These are phyloP conservation scores for Brassica incana DNA, from an alignment of 345 rosid genomes.

Conservation along the genomic window DNA sequence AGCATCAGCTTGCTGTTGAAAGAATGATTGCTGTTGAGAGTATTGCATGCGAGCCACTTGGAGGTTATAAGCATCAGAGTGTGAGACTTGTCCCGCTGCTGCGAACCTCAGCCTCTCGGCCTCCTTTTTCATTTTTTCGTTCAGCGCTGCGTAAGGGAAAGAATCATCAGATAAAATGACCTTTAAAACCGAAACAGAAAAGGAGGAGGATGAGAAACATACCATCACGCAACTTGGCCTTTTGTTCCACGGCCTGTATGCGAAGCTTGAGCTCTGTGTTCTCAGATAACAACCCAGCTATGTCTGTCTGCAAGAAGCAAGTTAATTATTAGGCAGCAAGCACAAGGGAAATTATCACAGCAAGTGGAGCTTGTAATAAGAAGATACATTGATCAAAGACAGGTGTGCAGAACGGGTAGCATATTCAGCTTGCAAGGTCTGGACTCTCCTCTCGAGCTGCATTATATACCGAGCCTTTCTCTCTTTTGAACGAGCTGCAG, in stretches of 20 bases:
- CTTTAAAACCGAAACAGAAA: background rate
- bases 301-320: conserved; percentile 67
- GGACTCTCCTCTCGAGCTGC: conserved; percentile 83
- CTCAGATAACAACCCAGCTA: conserved; percentile 70
- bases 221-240: conserved; percentile 89
- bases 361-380: background rate
- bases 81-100: conserved; percentile 72
- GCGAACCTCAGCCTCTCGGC: conserved; percentile 73
- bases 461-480: conserved; percentile 74
- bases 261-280: conserved; percentile 90
- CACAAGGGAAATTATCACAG: background rate
- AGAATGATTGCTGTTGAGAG: conserved; percentile 51
- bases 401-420: conserved; percentile 85
- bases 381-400: conserved; percentile 68
- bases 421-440: conserved; percentile 85
- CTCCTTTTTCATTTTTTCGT: conserved; percentile 85
- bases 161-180: conserved; percentile 6
- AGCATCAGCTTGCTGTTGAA: conserved; percentile 53
- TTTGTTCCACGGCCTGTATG: conserved; percentile 87
- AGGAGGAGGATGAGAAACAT: background rate
- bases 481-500: conserved; percentile 93
- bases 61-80: conserved; percentile 59
- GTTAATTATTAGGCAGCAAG: conserved; percentile 5
- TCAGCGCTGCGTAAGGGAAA: conserved; percentile 53
- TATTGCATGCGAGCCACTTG: conserved; percentile 55